Evolutionary conservation across 352 stramenopile genomes (phyloP).

Genomic region (Phytophthora chlamydospora): DNA sequence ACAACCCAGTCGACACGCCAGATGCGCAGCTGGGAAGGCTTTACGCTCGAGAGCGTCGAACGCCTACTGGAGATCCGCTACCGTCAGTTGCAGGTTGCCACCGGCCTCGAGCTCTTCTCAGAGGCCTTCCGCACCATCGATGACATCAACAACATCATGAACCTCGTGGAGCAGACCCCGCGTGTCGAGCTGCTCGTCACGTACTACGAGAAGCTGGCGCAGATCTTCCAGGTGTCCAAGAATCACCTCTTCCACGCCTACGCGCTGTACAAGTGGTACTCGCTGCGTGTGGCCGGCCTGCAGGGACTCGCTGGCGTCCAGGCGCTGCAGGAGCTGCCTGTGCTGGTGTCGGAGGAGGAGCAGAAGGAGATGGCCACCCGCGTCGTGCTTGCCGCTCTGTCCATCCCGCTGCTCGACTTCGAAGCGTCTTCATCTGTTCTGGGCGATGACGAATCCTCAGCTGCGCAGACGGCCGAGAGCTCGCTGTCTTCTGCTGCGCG

Average conservation of each 20-base stretch:
- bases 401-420: constrained; percentile 90
- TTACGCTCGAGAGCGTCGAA: constrained; percentile 95
- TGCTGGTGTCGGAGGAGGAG: constrained; percentile 76
- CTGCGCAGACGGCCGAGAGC: constrained; percentile 42
- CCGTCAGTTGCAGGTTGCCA: constrained; percentile 96
- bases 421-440: constrained; percentile 62
- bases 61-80: constrained; percentile 97
- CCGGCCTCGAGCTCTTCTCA: constrained; percentile 95
- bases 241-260: constrained; percentile 98
- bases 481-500: constrained; percentile 61
- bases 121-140: constrained; percentile 99
- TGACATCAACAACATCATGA: constrained; percentile 99
- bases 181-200: constrained; percentile 96
- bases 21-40: constrained; percentile 97
- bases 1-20: constrained; percentile 79
- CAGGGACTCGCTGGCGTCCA: constrained; percentile 51
- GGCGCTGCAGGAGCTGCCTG: constrained; percentile 42
- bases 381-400: constrained; percentile 94
- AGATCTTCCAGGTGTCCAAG: constrained; percentile 97
- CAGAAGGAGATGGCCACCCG: constrained; percentile 88
- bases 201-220: constrained; percentile 98
- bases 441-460: constrained; percentile 62
- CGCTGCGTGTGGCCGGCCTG: constrained; percentile 91
- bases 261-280: constrained; percentile 96
- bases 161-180: constrained; percentile 83